Percentiles rank a stretch among this genome's conserved stretches.
phyloP scores from a whole-genome alignment of 768 basidiomycete species.

The Rhodotorula diobovata region DNA sequence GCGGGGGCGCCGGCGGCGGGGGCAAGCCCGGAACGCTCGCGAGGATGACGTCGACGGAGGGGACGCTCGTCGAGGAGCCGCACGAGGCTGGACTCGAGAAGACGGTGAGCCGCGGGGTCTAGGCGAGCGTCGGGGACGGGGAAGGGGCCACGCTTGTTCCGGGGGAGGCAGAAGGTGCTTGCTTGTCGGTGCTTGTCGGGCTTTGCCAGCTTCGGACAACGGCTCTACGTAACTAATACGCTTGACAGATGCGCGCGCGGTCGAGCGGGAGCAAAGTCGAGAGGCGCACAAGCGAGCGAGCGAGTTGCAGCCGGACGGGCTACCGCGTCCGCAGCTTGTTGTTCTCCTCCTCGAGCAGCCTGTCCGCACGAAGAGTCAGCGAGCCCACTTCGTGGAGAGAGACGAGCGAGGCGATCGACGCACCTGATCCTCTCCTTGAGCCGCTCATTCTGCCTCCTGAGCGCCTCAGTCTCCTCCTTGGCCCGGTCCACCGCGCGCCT shows the following conservation, averaged over 20 bases:
- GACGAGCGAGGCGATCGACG: background rate
- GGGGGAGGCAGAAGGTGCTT: no score
- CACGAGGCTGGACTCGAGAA: background rate
- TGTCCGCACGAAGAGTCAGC: background rate
- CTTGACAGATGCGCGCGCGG: no score
- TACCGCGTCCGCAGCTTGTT: conserved; percentile 9
- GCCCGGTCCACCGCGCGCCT: background rate
- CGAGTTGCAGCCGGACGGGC: background rate
- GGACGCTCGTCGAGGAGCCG: conserved; percentile 3
- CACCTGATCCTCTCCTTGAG: conserved; percentile 15
- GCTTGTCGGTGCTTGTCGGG: no score
- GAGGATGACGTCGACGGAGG: background rate
- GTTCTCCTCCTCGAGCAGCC: conserved; percentile 15
- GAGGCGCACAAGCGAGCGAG: background rate
- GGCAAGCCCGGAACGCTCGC: background rate
- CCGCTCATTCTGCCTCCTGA: conserved; percentile 8
- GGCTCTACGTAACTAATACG: no score
- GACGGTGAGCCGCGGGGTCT: no score
- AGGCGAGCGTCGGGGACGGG: no score
- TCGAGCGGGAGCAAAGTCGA: no score
- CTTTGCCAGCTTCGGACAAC: no score
- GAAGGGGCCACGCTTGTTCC: no score
- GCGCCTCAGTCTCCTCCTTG: background rate
- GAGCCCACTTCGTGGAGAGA: no score
- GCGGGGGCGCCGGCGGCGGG: background rate